Conservation (phyloP, 768 basidiomycete genomes). For the Mrakia frigida region DNA sequence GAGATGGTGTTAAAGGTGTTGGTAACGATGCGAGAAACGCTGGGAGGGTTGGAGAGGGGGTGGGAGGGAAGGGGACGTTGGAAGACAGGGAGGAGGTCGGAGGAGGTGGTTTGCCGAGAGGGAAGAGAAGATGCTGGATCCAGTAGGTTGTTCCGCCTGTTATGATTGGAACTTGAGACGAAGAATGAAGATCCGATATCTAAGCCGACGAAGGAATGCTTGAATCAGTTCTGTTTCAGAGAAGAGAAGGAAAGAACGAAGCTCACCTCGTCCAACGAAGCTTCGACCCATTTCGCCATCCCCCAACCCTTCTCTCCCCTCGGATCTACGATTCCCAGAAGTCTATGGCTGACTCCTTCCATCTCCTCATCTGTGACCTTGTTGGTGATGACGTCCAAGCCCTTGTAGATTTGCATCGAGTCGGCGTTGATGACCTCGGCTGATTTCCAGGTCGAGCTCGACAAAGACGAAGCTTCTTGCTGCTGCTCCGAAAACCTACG, state of each 20-base stretch:
- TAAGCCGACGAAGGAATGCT: constrained; percentile 40
- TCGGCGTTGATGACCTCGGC: constrained; percentile 84
- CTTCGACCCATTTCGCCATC: constrained; percentile 62
- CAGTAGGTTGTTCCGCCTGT: constrained; percentile 97
- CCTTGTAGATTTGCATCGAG: constrained; percentile 92
- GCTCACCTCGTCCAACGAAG: constrained; percentile 69
- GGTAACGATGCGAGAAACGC: constrained; percentile 35
- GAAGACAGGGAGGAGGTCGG: constrained; percentile 1
- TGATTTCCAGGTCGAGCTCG: constrained; percentile 17
- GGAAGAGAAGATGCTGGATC: constrained; percentile 92
- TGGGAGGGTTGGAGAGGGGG: constrained; percentile 13
- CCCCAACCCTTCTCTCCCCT: constrained; percentile 56
- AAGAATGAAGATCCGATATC: constrained; percentile 68
- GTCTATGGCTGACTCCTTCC: constrained; percentile 74
- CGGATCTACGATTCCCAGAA: constrained; percentile 82
- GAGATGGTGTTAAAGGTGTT: constrained; percentile 24
- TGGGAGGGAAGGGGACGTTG: constrained; percentile 28
- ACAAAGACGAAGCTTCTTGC: not conserved
- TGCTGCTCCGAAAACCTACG: constrained; percentile 41
- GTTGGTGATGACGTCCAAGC: constrained; percentile 89
- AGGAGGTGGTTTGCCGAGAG: constrained; percentile 41
- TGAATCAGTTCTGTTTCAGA: not conserved
- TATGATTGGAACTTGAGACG: constrained; percentile 69
- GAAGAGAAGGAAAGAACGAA: not conserved
- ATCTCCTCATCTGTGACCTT: constrained; percentile 74